A percentile compares a stretch with the other conserved stretches of the same genome.
These are phyloP conservation scores for Cladosporium austrohemisphaericum DNA, from an alignment of 2,329 filamentous ascomycete genomes.

Conservation along the genomic window DNA sequence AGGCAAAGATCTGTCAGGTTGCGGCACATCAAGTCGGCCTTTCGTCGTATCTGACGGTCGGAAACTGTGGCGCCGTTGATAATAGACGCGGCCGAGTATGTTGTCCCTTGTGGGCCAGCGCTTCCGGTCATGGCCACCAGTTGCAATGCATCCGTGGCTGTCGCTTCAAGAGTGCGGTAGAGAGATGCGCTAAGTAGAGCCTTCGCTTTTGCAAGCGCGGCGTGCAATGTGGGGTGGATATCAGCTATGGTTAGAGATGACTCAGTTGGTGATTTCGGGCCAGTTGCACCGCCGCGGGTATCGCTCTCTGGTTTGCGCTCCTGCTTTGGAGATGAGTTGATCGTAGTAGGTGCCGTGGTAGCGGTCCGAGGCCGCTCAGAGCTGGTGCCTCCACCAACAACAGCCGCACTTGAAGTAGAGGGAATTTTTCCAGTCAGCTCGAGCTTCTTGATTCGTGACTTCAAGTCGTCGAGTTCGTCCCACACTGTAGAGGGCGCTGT, in stretches of 20 bases:
- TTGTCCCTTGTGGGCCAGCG: constrained; percentile 57
- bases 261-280: not conserved
- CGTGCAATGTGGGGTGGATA: constrained; percentile 72
- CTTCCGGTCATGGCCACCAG: constrained; percentile 75
- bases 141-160: constrained; percentile 74
- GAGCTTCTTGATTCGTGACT: constrained; percentile 84
- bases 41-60: constrained; percentile 82
- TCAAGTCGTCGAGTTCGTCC: constrained; percentile 95
- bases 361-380: constrained; percentile 80
- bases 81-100: constrained; percentile 64
- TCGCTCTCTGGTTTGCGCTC: constrained; percentile 47
- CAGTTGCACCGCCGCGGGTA: constrained; percentile 23
- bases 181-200: constrained; percentile 65
- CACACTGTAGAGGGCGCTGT: constrained; percentile 90
- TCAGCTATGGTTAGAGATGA: constrained; percentile 44
- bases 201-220: constrained; percentile 76
- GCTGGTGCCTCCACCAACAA: constrained; percentile 54
- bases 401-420: constrained; percentile 73
- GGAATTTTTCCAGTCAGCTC: constrained; percentile 87
- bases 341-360: constrained; percentile 83
- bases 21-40: constrained; percentile 88
- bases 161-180: constrained; percentile 74
- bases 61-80: constrained; percentile 59
- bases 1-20: constrained; percentile 90
- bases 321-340: constrained; percentile 84